Percentiles rank a stretch among this genome's conserved stretches.
Conservation (phyloP, 306 rosid genomes). For the Quillaja saponaria region DNA sequence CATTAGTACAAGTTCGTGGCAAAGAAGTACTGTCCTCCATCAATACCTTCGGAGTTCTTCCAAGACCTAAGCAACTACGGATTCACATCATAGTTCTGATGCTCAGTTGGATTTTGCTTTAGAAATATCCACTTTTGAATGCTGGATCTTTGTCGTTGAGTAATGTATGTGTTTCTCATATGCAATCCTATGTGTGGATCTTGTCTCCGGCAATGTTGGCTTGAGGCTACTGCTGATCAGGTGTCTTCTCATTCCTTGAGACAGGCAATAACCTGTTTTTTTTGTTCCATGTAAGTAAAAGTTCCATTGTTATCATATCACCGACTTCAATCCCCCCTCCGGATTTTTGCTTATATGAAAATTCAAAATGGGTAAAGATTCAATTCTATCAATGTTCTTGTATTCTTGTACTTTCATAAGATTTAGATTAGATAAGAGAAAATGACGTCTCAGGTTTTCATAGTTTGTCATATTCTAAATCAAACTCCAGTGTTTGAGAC, state of each 20-base stretch:
- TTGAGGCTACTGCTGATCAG: constrained; percentile 8
- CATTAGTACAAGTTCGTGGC: constrained; percentile 70
- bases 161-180: neutral
- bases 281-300: too few relatives aligned
- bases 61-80: constrained; percentile 34
- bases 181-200: neutral
- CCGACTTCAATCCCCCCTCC: too few relatives aligned
- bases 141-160: constrained; percentile 15
- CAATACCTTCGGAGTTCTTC: constrained; percentile 53
- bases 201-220: neutral
- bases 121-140: constrained; percentile 1
- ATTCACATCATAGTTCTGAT: constrained; percentile 14
- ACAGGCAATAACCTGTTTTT: neutral
- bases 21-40: constrained; percentile 53
- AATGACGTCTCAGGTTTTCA: too few relatives aligned
- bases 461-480: too few relatives aligned
- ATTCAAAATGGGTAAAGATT: too few relatives aligned
- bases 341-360: too few relatives aligned
- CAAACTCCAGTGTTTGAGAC: too few relatives aligned
- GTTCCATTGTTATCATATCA: too few relatives aligned
- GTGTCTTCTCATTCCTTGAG: neutral
- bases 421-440: too few relatives aligned
- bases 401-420: too few relatives aligned
- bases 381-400: too few relatives aligned
- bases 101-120: constrained; percentile 7